A percentile compares a stretch with the other conserved stretches of the same genome.
phyloP scores from a whole-genome alignment of 768 basidiomycete genomes.

The Kwoniella dendrophila region DNA sequence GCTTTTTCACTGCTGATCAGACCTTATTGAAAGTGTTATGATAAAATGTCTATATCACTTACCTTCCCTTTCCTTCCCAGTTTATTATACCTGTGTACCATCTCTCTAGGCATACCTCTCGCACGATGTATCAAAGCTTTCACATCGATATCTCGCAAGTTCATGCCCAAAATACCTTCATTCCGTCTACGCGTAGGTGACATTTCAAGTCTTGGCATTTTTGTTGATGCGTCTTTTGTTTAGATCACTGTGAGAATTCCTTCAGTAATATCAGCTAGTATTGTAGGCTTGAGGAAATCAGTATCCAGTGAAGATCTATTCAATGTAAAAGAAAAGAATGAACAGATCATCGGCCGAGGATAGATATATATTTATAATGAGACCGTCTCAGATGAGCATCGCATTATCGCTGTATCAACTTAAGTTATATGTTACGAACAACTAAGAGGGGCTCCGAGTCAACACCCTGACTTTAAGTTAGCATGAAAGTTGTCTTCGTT shows the following conservation, averaged over 20 bases:
- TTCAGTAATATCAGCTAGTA: too few species aligned
- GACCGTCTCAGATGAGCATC: too few species aligned
- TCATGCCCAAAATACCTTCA: not conserved
- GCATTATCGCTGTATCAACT: too few species aligned
- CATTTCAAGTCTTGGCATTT: constrained; percentile 24
- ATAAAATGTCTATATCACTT: not conserved
- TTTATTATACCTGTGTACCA: constrained; percentile 21
- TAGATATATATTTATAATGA: too few species aligned
- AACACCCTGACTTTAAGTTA: too few species aligned
- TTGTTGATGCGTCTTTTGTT: not conserved
- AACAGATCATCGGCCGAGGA: too few species aligned
- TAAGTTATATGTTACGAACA: too few species aligned
- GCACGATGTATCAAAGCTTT: not conserved
- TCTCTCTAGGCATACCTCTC: constrained; percentile 14
- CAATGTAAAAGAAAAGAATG: too few species aligned
- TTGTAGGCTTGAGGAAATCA: too few species aligned
- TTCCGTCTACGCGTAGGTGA: constrained; percentile 14
- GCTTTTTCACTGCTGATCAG: not conserved
- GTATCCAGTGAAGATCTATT: too few species aligned
- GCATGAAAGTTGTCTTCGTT: too few species aligned
- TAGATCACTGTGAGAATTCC: not conserved
- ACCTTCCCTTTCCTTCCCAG: constrained; percentile 27
- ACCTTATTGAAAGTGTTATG: not conserved
- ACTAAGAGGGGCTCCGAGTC: too few species aligned
- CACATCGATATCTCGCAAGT: constrained; percentile 10